Conservation (phyloP, 2,329 filamentous ascomycete species). For the Talaromyces marneffei region DNA sequence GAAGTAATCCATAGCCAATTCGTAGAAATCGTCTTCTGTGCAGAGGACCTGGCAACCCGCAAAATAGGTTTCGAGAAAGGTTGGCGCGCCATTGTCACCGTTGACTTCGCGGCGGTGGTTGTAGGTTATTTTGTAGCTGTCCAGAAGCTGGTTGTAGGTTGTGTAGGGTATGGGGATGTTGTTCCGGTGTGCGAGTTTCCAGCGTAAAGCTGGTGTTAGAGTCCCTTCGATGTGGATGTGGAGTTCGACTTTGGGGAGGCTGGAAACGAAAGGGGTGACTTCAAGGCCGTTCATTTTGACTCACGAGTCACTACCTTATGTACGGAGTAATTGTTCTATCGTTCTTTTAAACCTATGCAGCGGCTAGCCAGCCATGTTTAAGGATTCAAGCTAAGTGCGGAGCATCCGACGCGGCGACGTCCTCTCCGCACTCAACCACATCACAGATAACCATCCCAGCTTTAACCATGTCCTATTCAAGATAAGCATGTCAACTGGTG, state of each 20-base stretch:
- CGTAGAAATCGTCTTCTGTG: slow-evolving; percentile 35
- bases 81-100: slow-evolving; percentile 25
- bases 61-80: slow-evolving; percentile 28
- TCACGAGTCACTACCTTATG: background rate
- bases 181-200: slow-evolving; percentile 40
- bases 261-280: slow-evolving; percentile 28
- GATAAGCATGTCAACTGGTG: background rate
- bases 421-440: background rate
- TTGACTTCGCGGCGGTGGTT: slow-evolving; percentile 37
- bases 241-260: slow-evolving; percentile 43
- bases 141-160: slow-evolving; percentile 28
- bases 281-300: slow-evolving; percentile 17
- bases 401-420: background rate
- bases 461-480: background rate
- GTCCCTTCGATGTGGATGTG: slow-evolving; percentile 47
- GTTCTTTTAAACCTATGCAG: too few relatives aligned
- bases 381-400: background rate
- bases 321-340: too few relatives aligned
- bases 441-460: background rate
- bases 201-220: slow-evolving; percentile 37
- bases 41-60: slow-evolving; percentile 22
- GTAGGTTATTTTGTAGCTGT: slow-evolving; percentile 31
- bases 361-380: too few relatives aligned
- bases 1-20: slow-evolving; percentile 39
- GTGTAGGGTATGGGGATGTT: slow-evolving; percentile 26